Base-by-base conservation (phyloP, 495 filamentous ascomycete genomes). In the Achaetomiella virescens region DNA sequence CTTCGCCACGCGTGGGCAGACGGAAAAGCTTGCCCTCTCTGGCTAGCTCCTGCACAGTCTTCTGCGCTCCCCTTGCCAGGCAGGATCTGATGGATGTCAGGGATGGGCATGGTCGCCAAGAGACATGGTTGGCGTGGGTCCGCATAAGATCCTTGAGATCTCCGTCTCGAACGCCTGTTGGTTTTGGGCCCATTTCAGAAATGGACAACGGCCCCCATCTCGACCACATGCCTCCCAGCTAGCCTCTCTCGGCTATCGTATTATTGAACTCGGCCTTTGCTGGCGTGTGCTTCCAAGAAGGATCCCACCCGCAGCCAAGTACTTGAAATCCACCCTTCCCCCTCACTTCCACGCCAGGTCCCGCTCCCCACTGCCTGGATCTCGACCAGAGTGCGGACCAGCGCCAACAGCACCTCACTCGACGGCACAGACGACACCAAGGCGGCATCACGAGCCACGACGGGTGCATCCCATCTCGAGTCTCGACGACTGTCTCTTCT, bases 311-410 rank as follows among this genome's bases (percentile, higher is more conserved):
- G 3, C 24, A 14, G 11, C n/a, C 38, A 36, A 49, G 46, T 59
- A 59, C 49, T 59, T 59, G 50, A 54, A 49, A 53, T 49, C 44
- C 49, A 25, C 43, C 36, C 14, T 25, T 41, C 50, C 56, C 56
- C 48, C 56, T 42, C 49, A 29, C 15, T 52, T 24, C 49, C 49
- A 18, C 22, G 17, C 31, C 9, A 37, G 17, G 18, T 51, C 36
- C 48, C 48, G n/a, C n/a, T 31, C 27, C 9, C 9, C 27, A 43
- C 49, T 43, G 17, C 37, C 22, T 4, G 48, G 49, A n/a, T 11
- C 15, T n/a, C 11, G 25, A 52, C 50, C 50, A 53, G 29, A 18
- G 7, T 44, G 18, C 17, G 21, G 50, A 35, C 49, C 37, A 52
- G n/a, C 37, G 3, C 25, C 37, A 11, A n/a, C 31, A 17, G 12